Evolutionary conservation across 495 filamentous ascomycete genomes (phyloP).

Genomic region (Hypoxylon subgilvum): DNA sequence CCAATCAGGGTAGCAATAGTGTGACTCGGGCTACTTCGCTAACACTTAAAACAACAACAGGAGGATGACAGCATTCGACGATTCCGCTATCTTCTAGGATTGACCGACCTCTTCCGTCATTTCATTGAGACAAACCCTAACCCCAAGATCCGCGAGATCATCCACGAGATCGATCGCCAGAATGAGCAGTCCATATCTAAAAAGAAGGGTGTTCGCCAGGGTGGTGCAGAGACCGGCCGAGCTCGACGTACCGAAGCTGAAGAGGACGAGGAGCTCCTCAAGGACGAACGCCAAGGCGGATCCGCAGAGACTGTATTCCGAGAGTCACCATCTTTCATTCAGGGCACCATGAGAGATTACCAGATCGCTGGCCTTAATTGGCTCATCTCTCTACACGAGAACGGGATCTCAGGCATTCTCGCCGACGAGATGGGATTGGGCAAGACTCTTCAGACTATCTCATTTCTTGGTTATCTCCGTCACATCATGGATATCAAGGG

Average conservation of each 20-base stretch:
- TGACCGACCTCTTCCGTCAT: slow-evolving; percentile 97
- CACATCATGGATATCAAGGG: slow-evolving; percentile 86
- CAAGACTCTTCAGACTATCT: slow-evolving; percentile 94
- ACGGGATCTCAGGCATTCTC: slow-evolving; percentile 96
- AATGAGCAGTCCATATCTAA: slow-evolving; percentile 78
- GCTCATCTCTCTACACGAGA: slow-evolving; percentile 98
- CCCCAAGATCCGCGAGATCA: slow-evolving; percentile 86
- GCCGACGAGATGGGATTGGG: slow-evolving; percentile 98
- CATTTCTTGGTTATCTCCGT: slow-evolving; percentile 93
- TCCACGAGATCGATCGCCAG: slow-evolving; percentile 90
- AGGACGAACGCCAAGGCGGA: slow-evolving; percentile 86
- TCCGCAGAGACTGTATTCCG: slow-evolving; percentile 87
- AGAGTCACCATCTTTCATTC: slow-evolving; percentile 86
- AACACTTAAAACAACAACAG: slow-evolving; percentile 52
- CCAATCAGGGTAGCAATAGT: slow-evolving; percentile 7
- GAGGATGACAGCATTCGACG: slow-evolving; percentile 95
- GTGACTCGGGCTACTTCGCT: slow-evolving; percentile 13
- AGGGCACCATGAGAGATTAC: slow-evolving; percentile 94
- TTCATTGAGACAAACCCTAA: slow-evolving; percentile 98
- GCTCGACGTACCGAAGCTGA: slow-evolving; percentile 93
- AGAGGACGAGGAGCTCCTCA: slow-evolving; percentile 93
- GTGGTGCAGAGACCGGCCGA: slow-evolving; percentile 81
- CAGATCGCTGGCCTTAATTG: slow-evolving; percentile 94
- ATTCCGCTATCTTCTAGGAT: slow-evolving; percentile 92
- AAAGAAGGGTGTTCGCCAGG: slow-evolving; percentile 75